Base-by-base conservation (phyloP, 148 eudicot genomes). In the Rhododendron henanense region DNA sequence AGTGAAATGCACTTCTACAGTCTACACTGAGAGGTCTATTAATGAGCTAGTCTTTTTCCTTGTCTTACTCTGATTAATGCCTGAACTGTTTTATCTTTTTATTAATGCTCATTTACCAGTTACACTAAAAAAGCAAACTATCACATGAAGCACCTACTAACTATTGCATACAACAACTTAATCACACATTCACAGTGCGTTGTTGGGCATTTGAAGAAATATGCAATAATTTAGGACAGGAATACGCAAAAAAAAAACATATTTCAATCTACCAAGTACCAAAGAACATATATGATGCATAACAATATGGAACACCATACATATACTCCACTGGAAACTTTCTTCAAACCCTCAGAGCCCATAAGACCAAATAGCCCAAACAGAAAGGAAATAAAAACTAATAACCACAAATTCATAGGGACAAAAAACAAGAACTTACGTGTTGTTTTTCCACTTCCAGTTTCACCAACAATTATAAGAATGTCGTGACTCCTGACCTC, bases 361-460 rank as follows among this genome's bases (percentile, higher is more conserved):
- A 33, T 10, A 81, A 81, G 23, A 81, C 25, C 25, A 53, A 81
- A 67, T n/a, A 81, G 39, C 44, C 51, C 33, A 53, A 81, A n/a
- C 53, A 51, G 35, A 79, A 31, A 18, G 25, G 21, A 55, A 6
- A 81, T 51, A 10, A 31, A 28, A 71, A 71, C 39, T 11, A 31
- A 14, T 31, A 71, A 31, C 35, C 5, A 14, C 39, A 71, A 33
- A 71, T 31, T 71, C 39, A 71, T 71, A 71, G 57, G 6, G 31
- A 7, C 35, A 71, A 71, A 71, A 2, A 41, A 18, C 6, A 39
- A 45, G 8, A 55, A 90, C 98, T 93, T 90, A 97, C 99, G 99
- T 31, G 99, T 97, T 85, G 98, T 97, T 90, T 97, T 97, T 74
- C 99, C 99, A 84, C 98, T 97, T 85, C 99, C 99, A 76, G 99